Percentiles rank a stretch among this genome's conserved stretches.
These are phyloP conservation scores for Mycena leptocephala DNA, from an alignment of 768 basidiomycete species.

Conservation along the genomic window DNA sequence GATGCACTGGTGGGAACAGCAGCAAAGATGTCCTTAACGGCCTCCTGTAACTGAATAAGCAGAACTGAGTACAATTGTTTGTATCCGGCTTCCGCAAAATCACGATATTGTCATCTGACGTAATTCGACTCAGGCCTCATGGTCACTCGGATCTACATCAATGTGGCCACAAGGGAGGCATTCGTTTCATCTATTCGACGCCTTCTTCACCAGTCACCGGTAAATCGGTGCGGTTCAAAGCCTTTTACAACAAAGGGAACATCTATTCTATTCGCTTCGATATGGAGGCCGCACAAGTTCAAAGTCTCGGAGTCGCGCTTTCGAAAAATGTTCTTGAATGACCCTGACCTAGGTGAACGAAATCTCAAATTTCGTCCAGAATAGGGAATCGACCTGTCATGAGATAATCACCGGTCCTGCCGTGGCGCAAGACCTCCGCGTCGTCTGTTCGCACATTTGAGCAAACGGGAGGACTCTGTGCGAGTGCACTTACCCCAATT, in stretches of 20 bases:
- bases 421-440: no score
- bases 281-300: slow-evolving; percentile 22
- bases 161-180: background rate
- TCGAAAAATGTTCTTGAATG: background rate
- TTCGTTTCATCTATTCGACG: background rate
- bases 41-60: no score
- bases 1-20: no score
- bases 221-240: background rate
- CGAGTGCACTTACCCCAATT: no score
- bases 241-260: slow-evolving; percentile 6
- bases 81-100: no score
- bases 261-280: background rate
- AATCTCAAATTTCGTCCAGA: background rate
- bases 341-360: background rate
- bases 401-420: no score
- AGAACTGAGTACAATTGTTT: no score
- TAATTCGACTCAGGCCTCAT: background rate
- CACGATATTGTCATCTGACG: no score
- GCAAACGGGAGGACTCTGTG: no score
- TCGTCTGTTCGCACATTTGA: no score
- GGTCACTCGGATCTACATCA: background rate
- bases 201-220: slow-evolving; percentile 14
- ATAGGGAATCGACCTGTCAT: no score
- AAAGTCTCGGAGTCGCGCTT: background rate
- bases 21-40: no score